phyloP scores from a whole-genome alignment of 768 basidiomycete species.

The Lyophyllum atratum region DNA sequence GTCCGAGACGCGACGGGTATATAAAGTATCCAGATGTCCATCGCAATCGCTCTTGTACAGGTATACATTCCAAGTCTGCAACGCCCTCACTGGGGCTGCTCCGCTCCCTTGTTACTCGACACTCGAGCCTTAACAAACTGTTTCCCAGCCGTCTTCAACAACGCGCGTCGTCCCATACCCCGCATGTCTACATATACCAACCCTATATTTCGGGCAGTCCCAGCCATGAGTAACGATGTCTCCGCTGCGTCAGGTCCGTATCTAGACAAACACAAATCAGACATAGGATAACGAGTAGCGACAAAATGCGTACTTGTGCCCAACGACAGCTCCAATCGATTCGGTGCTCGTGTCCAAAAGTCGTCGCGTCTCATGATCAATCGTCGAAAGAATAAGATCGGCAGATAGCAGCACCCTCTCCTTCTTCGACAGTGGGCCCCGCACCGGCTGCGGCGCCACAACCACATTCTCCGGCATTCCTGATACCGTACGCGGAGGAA shows the following conservation, averaged over 20 bases:
- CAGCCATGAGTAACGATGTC: slow-evolving; percentile 58
- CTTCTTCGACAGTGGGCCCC: slow-evolving; percentile 37
- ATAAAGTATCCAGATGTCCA: not conserved
- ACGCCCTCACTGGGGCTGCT: not conserved
- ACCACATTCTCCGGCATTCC: slow-evolving; percentile 6
- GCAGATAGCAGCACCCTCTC: slow-evolving; percentile 59
- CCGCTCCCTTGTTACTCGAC: slow-evolving; percentile 5
- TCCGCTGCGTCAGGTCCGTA: slow-evolving; percentile 68
- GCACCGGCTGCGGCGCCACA: slow-evolving; percentile 19
- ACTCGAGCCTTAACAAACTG: slow-evolving; percentile 48
- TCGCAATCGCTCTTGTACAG: not conserved
- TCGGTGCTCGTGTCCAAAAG: slow-evolving; percentile 53
- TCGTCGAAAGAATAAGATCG: slow-evolving; percentile 65
- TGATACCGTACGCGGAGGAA: slow-evolving; percentile 33
- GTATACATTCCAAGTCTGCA: no score
- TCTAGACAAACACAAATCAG: slow-evolving; percentile 24
- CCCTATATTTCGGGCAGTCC: slow-evolving; percentile 69
- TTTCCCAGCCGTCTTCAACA: slow-evolving; percentile 64
- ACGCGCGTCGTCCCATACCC: slow-evolving; percentile 69
- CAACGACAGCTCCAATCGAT: slow-evolving; percentile 49
- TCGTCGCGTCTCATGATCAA: slow-evolving; percentile 58
- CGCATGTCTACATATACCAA: slow-evolving; percentile 78
- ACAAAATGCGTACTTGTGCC: slow-evolving; percentile 50
- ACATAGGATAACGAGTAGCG: not conserved
- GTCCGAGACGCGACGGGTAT: not conserved